Base-by-base conservation (phyloP, 1,139 yeast genomes). In the Candida labiduridarum region DNA sequence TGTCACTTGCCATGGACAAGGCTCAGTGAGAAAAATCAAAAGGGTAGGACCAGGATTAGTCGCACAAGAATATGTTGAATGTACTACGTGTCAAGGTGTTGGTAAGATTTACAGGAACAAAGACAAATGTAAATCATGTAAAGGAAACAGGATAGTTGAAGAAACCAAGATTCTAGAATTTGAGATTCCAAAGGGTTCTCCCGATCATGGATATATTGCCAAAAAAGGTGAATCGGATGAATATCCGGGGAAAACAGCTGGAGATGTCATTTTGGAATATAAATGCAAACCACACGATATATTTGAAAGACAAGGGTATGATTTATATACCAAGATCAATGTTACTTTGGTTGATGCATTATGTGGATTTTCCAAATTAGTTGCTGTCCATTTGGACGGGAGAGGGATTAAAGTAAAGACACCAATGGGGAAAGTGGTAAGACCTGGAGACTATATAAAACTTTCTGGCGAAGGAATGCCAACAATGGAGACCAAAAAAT, bases 381-480 rank as follows among this genome's bases (percentile, higher is more conserved):
- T 91, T 8, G 71, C 87, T n/a, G 80, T 80, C 56, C 96, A 90
- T 59, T 76, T 92, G 51, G 98, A 94, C 66, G 94, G 89, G 10
- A 80, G 98, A 54, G 83, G 85, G 25, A 68, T 92, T 25, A 76
- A 78, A 48, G 68, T 89, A 33, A 70, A 83, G 3, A 81, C 89
- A 0, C 89, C 90, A 4, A 76, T 79, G 11, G 95, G 94, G 0
- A 87, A 87, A 64, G 96, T 94, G 4, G 64, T 91, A 9, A 79
- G 86, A 56, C 98, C 98, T 0, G 87, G 89, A 14, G 89, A 89
- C 54, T 79, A 74, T 52, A 68, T 94, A 36, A 78, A 84, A 55
- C 74, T 94, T 16, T 68, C 76, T 38, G 82, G 83, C 42, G 97
- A 92, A 66, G 99, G 99, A 1, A 89, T 95, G 96, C 97, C 97